phyloP scores from a whole-genome alignment of 768 basidiomycete species.

The Suillus hirtellus region DNA sequence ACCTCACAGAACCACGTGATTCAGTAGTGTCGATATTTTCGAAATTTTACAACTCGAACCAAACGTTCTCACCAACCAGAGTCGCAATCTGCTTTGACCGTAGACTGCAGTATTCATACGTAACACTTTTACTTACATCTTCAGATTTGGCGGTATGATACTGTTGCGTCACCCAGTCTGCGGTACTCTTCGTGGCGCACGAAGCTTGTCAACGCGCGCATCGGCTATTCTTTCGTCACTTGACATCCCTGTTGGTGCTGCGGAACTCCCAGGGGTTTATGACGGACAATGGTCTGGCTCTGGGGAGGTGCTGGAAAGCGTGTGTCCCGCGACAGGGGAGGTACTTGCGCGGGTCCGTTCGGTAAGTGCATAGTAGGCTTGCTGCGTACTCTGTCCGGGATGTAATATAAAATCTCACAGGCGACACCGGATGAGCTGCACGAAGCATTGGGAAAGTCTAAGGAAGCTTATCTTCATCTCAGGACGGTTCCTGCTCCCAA shows the following conservation, averaged over 20 bases:
- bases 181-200: constrained; percentile 14
- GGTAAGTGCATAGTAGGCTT: constrained; percentile 40
- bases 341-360: constrained; percentile 72
- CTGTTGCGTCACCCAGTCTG: constrained; percentile 23
- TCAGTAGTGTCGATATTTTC: not conserved
- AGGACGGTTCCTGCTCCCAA: constrained; percentile 82
- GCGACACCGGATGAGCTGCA: constrained; percentile 76
- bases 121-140: not conserved
- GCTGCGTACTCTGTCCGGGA: constrained; percentile 4
- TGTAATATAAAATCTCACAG: constrained; percentile 34
- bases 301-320: constrained; percentile 67
- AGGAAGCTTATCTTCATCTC: constrained; percentile 72
- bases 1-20: not conserved
- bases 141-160: constrained; percentile 16
- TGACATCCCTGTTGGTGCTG: constrained; percentile 53
- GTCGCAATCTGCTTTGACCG: not conserved
- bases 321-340: constrained; percentile 89
- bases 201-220: constrained; percentile 64
- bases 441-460: constrained; percentile 62
- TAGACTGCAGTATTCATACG: constrained; percentile 1
- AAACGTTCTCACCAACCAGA: not conserved
- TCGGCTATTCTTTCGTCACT: constrained; percentile 64
- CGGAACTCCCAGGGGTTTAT: constrained; percentile 72
- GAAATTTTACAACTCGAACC: not conserved
- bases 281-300: constrained; percentile 80